Evolutionary conservation across 371 early-diverging fungal genomes (phyloP), one percentile per base, ranked within the genome.

Genomic region (Lichtheimia ramosa): DNA sequence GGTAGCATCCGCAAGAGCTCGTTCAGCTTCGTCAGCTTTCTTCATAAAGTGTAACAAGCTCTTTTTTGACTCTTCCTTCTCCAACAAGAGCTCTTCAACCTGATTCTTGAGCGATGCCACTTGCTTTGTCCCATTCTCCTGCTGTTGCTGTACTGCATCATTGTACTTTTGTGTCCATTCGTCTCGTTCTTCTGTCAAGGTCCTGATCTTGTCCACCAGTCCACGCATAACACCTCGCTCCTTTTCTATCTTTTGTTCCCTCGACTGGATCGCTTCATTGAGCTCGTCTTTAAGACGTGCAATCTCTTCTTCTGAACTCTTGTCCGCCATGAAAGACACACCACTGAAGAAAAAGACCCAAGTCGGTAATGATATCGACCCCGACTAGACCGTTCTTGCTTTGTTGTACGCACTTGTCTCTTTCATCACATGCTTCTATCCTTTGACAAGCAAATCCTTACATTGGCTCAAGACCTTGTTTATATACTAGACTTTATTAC

Each of bases 61-160:
- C 51, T 74, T 71, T 57, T 78, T 78, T 10, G 75, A 69, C 46
- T 74, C 73, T 54, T 72, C 75, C 23, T 78, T 78, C 51, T 78
- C 79, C n/a, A 74, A 39, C 3, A 73, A 58, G 1, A 78, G 55
- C 41, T 78, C 75, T 48, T 78, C 79, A 1, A 78, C 68, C 51
- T 78, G 71, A 43, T 74, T 78, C 28, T 71, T 72, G 18, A 74
- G 56, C 8, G 66, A 56, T 1, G 69, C 69, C 8, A 71, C 27
- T 10, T 61, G 23, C 46, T 57, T 69, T 13, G 24, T 40, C 6
- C 50, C 52, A 7, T 62, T 59, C 10, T 55, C 40, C 48, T 7
- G 39, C 58, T 41, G 27, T 40, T 42, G 39, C 12, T 3, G 56
- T 43, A 14, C 28, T 51, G 50, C 48, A 21, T 25, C 51, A 46